A percentile compares a stretch with the other conserved stretches of the same genome.
phyloP scores from a whole-genome alignment of 1,139 yeast species.

The Taphrina confusa region DNA sequence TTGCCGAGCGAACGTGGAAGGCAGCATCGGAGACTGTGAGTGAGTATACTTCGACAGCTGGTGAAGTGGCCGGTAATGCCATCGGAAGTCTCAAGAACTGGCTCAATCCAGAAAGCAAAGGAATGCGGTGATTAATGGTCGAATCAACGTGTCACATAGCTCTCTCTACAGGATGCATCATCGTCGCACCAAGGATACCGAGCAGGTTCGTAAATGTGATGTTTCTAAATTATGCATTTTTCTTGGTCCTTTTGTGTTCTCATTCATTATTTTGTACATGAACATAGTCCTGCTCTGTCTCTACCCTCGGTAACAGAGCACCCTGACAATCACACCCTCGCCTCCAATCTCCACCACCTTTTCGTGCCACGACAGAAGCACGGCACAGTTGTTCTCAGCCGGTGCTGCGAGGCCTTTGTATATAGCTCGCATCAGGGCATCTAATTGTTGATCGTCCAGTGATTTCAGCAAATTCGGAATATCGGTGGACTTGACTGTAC shows the following conservation, averaged over 20 bases:
- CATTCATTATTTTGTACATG: background rate
- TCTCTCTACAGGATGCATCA: too few species aligned
- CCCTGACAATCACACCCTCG: conserved; percentile 33
- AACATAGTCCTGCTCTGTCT: background rate
- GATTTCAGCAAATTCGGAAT: conserved; percentile 61
- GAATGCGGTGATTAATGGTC: conserved; percentile 3
- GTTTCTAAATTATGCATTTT: too few species aligned
- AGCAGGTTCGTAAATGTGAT: too few species aligned
- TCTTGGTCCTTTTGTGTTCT: too few species aligned
- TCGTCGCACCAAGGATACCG: too few species aligned
- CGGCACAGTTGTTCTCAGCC: conserved; percentile 81
- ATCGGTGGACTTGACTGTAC: conserved; percentile 73
- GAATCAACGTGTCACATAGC: too few species aligned
- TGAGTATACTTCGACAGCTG: conserved; percentile 5
- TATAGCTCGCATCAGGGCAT: conserved; percentile 76
- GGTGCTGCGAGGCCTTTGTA: conserved; percentile 81
- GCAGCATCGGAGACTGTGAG: conserved; percentile 11
- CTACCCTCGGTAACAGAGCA: conserved; percentile 26
- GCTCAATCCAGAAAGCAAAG: conserved; percentile 19
- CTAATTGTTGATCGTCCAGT: conserved; percentile 67
- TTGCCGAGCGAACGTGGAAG: conserved; percentile 14
- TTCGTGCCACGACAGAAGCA: conserved; percentile 87
- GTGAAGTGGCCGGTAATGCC: conserved; percentile 15
- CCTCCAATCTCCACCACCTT: conserved; percentile 48
- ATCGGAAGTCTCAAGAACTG: conserved; percentile 18